These are phyloP conservation scores for Kazachstania viticola DNA, from an alignment of 805 yeast genomes.

Conservation along the genomic window DNA sequence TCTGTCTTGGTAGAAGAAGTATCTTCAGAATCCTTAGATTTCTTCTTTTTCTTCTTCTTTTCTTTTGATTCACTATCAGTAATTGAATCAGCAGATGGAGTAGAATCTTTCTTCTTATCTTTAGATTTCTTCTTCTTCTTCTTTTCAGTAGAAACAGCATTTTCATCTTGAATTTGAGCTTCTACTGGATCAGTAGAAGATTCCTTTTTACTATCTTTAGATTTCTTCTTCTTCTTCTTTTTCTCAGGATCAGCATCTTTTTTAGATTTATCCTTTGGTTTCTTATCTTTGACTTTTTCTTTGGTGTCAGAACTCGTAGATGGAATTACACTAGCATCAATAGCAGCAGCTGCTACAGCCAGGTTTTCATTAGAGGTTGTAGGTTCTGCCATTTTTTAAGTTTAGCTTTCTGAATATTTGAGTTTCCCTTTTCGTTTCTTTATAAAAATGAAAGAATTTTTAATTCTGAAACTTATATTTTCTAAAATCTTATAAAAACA, in stretches of 20 bases:
- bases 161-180: neutral
- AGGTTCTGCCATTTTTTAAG: no score
- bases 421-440: no score
- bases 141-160: neutral
- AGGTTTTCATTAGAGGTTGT: no score
- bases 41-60: conserved; percentile 2
- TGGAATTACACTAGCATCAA: neutral
- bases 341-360: neutral
- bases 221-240: neutral
- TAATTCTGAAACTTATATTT: no score
- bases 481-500: no score
- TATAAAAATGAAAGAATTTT: no score
- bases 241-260: neutral
- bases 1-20: neutral
- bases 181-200: neutral
- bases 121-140: neutral
- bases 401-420: no score
- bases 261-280: conserved; percentile 1
- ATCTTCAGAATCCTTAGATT: neutral
- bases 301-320: neutral
- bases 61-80: neutral
- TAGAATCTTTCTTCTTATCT: neutral
- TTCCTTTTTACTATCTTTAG: neutral
- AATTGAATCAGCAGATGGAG: neutral
- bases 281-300: conserved; percentile 1